These are phyloP conservation scores for Jamesozyma rosinii DNA, from an alignment of 805 yeast genomes.

Conservation along the genomic window DNA sequence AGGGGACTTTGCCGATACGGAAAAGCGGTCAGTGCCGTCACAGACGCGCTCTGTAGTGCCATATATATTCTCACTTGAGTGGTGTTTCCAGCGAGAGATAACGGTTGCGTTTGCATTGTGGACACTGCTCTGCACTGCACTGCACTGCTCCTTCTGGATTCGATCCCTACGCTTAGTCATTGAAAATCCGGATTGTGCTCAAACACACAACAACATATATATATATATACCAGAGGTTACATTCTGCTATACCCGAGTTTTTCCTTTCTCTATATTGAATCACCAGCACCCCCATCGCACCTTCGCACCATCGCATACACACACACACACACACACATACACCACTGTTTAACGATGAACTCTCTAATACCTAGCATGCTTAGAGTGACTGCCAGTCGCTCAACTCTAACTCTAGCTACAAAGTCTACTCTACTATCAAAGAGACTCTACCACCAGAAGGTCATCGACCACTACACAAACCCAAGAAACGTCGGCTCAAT, in stretches of 20 bases:
- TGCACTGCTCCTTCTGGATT: not conserved
- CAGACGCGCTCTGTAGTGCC: not conserved
- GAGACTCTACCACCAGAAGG: slow-evolving; percentile 69
- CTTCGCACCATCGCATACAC: not conserved
- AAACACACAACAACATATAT: too few species aligned
- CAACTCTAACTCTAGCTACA: not conserved
- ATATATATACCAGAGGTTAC: not conserved
- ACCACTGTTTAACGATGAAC: not conserved
- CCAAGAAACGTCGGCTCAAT: slow-evolving; percentile 95
- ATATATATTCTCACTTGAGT: too few species aligned
- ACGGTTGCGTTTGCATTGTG: too few species aligned
- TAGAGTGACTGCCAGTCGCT: not conserved
- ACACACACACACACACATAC: not conserved
- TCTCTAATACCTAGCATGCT: slow-evolving; percentile 4
- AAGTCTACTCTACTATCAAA: not conserved
- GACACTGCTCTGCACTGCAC: not conserved
- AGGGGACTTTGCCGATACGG: not conserved
- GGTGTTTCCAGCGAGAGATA: too few species aligned
- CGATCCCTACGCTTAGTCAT: not conserved
- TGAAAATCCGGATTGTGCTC: too few species aligned
- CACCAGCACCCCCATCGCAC: too few species aligned
- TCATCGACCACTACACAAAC: slow-evolving; percentile 90
- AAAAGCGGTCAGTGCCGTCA: not conserved
- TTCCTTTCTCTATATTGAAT: not conserved
- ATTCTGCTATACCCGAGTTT: not conserved